These are phyloP conservation scores for Pichia insulana DNA, from an alignment of 805 yeast genomes.

Conservation along the genomic window DNA sequence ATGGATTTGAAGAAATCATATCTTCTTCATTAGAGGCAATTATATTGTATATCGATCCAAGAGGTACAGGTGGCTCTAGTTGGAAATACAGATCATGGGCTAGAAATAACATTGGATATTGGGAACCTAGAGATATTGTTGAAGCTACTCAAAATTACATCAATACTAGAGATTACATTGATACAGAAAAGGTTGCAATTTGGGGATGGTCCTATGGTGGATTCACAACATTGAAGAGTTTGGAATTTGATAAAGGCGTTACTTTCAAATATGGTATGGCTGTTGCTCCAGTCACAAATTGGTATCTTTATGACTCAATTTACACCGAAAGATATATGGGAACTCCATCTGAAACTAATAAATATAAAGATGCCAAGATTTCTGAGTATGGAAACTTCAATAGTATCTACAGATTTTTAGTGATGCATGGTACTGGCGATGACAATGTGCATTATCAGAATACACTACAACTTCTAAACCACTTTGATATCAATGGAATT, in stretches of 20 bases:
- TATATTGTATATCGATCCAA: conserved; percentile 62
- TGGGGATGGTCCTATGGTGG: conserved; percentile 95
- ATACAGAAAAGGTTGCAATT: conserved; percentile 47
- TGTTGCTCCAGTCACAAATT: conserved; percentile 80
- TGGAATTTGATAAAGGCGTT: conserved; percentile 56
- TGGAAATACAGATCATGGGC: conserved; percentile 59
- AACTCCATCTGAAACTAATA: conserved; percentile 41
- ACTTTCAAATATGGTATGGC: conserved; percentile 69
- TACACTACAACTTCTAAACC: conserved; percentile 51
- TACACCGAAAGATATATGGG: conserved; percentile 76
- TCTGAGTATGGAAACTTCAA: conserved; percentile 36
- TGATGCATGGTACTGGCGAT: conserved; percentile 81
- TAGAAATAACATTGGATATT: conserved; percentile 49
- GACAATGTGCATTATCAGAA: conserved; percentile 79
- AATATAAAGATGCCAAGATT: conserved; percentile 41
- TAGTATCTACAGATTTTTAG: conserved; percentile 44
- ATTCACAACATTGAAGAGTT: conserved; percentile 61
- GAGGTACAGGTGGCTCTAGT: conserved; percentile 77
- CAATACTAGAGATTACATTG: conserved; percentile 37
- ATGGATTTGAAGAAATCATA: conserved; percentile 52
- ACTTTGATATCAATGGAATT: conserved; percentile 41
- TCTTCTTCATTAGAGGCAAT: conserved; percentile 51
- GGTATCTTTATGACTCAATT: conserved; percentile 67
- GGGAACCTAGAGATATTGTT: conserved; percentile 68
- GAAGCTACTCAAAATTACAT: conserved; percentile 44